These are phyloP conservation scores for Metschnikowia noctiluminum DNA, from an alignment of 805 yeast genomes.

Conservation along the genomic window DNA sequence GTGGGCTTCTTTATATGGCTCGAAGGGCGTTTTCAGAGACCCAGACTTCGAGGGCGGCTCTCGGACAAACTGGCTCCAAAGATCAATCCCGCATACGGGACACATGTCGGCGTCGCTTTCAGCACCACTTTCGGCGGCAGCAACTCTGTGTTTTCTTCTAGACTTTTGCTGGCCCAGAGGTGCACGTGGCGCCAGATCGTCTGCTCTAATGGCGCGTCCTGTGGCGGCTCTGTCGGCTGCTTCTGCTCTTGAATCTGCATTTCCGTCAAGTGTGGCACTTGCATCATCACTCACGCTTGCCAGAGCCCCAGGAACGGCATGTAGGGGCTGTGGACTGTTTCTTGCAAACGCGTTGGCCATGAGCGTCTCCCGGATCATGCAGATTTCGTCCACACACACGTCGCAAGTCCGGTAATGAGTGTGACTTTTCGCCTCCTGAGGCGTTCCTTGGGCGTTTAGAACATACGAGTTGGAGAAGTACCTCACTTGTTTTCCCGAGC, in stretches of 20 bases:
- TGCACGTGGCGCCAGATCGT: not conserved
- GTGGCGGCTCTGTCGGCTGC: too few relatives aligned
- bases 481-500: slow-evolving; percentile 52
- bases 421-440: slow-evolving; percentile 11
- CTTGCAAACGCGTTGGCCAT: slow-evolving; percentile 1
- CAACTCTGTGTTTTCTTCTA: not conserved
- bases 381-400: slow-evolving; percentile 57
- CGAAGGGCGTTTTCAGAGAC: slow-evolving; percentile 23
- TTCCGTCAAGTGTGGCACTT: too few relatives aligned
- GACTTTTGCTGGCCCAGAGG: not conserved
- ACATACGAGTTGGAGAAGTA: slow-evolving; percentile 21
- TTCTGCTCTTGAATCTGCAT: too few relatives aligned
- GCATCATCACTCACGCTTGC: too few relatives aligned
- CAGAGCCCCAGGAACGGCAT: not conserved
- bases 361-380: slow-evolving; percentile 22
- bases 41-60: slow-evolving; percentile 2
- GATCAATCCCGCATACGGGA: slow-evolving; percentile 40
- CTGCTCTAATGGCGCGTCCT: not conserved
- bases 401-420: slow-evolving; percentile 66
- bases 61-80: slow-evolving; percentile 22
- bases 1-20: slow-evolving; percentile 56
- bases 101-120: slow-evolving; percentile 33
- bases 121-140: slow-evolving; percentile 1
- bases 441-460: slow-evolving; percentile 15
- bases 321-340: slow-evolving; percentile 3